phyloP scores from a whole-genome alignment of 2,329 filamentous ascomycete species.

The Aspergillus neoniger region DNA sequence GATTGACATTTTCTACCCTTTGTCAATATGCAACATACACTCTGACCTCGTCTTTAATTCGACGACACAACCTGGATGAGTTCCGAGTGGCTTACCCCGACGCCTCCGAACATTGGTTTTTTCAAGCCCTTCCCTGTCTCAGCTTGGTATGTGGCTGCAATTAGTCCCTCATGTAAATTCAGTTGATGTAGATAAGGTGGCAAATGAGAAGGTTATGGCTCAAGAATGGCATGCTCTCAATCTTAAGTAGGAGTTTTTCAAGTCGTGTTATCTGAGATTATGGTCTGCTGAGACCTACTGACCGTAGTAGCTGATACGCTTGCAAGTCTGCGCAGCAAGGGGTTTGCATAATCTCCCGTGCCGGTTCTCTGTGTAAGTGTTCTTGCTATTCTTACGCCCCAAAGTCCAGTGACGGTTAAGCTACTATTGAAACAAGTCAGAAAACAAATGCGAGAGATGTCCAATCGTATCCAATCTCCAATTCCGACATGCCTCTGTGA shows the following conservation, averaged over 20 bases:
- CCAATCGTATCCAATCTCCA: not conserved
- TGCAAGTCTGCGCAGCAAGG: not conserved
- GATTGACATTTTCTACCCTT: not conserved
- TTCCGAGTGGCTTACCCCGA: not conserved
- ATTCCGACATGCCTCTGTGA: not conserved
- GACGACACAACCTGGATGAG: not conserved
- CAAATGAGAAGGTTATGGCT: not conserved
- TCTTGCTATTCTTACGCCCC: not conserved
- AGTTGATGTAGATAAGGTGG: not conserved
- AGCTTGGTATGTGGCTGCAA: not conserved
- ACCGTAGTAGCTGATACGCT: not conserved
- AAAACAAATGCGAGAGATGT: not conserved
- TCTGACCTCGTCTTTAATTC: not conserved
- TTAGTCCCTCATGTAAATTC: not conserved
- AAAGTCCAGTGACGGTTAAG: not conserved
- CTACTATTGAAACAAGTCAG: not conserved
- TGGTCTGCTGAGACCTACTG: not conserved
- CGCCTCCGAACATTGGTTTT: not conserved
- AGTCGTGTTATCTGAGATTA: not conserved
- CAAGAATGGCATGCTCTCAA: not conserved
- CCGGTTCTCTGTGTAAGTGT: not conserved
- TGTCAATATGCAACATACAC: not conserved
- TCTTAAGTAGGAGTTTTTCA: not conserved
- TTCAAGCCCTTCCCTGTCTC: not conserved
- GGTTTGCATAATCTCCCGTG: not conserved